Percentiles rank a stretch among this genome's conserved stretches.
Conservation (phyloP, 352 stramenopile species). For the Hyphochytrium catenoides region DNA sequence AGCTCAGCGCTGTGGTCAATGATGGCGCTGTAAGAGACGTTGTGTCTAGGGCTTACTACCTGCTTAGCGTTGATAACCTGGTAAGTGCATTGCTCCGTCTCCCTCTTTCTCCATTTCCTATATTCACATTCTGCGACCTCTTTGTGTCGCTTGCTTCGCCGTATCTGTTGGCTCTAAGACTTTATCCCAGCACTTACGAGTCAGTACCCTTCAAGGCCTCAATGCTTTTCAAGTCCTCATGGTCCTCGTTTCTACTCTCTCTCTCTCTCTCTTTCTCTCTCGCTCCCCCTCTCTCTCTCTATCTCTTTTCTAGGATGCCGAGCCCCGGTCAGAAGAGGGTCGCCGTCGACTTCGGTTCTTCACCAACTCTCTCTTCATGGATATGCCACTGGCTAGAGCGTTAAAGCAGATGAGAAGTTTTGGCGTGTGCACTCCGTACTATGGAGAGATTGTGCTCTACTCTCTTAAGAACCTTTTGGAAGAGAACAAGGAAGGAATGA, state of each 20-base stretch:
- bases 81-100: no score
- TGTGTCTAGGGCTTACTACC: conserved; percentile 7
- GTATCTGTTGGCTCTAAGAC: no score
- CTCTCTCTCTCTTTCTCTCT: no score
- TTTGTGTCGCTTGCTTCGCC: no score
- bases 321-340: conserved; percentile 6
- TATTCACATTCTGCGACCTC: no score
- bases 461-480: conserved; percentile 5
- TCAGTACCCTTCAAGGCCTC: no score
- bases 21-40: conserved; percentile 6
- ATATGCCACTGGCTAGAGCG: conserved; percentile 4
- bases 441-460: conserved; percentile 5
- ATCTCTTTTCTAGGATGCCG: no score
- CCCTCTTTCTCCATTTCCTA: no score
- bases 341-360: conserved; percentile 5
- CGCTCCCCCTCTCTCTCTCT: no score
- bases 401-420: conserved; percentile 4
- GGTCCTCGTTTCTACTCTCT: no score
- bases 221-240: no score
- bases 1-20: conserved; percentile 4
- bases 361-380: conserved; percentile 7
- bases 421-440: conserved; percentile 2
- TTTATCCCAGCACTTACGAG: no score
- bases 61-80: conserved; percentile 9
- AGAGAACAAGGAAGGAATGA: conserved; percentile 5